Evolutionary conservation across 768 basidiomycete species (phyloP).

Genomic region (Mycena haematopus): DNA sequence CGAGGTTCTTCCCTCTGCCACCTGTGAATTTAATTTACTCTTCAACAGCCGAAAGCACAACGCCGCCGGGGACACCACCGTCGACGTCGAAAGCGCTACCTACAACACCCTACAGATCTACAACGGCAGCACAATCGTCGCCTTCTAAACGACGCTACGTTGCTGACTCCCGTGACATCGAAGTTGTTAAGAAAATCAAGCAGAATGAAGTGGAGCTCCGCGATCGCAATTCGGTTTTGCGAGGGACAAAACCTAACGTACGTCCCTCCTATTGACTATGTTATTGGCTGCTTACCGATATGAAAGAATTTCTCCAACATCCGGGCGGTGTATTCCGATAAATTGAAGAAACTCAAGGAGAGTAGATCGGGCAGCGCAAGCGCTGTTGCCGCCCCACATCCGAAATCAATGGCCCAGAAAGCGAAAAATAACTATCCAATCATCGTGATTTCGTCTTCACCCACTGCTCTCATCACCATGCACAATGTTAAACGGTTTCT

Average conservation of each 20-base stretch:
- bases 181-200: slow-evolving; percentile 86
- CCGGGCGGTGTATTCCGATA: slow-evolving; percentile 69
- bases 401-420: slow-evolving; percentile 72
- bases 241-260: slow-evolving; percentile 86
- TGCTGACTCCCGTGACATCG: slow-evolving; percentile 77
- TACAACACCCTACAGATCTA: slow-evolving; percentile 37
- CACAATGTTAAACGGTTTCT: slow-evolving; percentile 95
- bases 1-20: background rate
- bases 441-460: slow-evolving; percentile 96
- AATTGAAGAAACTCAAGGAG: slow-evolving; percentile 80
- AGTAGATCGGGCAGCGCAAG: slow-evolving; percentile 55
- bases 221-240: slow-evolving; percentile 83
- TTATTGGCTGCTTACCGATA: background rate
- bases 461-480: slow-evolving; percentile 96
- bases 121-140: slow-evolving; percentile 46
- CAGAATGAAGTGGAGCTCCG: slow-evolving; percentile 78
- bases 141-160: slow-evolving; percentile 80
- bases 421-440: slow-evolving; percentile 88
- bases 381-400: slow-evolving; percentile 52
- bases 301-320: slow-evolving; percentile 83
- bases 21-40: slow-evolving; percentile 9
- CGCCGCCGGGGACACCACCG: slow-evolving; percentile 62
- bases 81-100: slow-evolving; percentile 39
- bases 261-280: background rate
- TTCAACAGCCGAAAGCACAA: slow-evolving; percentile 54